Evolutionary conservation across 2,329 filamentous ascomycete genomes (phyloP).

Genomic region (Aureobasidium zeae): DNA sequence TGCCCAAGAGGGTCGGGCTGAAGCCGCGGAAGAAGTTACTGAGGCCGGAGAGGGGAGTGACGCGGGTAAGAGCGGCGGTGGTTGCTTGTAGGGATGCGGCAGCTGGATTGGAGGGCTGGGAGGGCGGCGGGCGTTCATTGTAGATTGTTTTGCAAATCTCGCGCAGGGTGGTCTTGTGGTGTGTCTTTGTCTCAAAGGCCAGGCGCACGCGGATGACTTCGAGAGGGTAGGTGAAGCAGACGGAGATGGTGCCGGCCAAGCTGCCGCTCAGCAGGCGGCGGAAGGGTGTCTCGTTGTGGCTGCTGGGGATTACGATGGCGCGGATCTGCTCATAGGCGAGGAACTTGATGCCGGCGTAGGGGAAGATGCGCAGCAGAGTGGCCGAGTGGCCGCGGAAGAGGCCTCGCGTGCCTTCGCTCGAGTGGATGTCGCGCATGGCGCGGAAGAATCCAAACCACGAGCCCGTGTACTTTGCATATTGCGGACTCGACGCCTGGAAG

Average conservation of each 20-base stretch:
- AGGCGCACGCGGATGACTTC: conserved; percentile 88
- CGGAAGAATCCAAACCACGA: conserved; percentile 76
- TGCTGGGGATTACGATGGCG: conserved; percentile 60
- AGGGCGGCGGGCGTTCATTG: conserved; percentile 51
- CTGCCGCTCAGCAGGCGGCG: conserved; percentile 67
- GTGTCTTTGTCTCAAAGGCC: conserved; percentile 82
- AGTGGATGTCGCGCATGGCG: conserved; percentile 77
- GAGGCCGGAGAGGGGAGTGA: conserved; percentile 58
- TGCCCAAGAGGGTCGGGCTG: conserved; percentile 77
- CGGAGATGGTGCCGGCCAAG: conserved; percentile 74
- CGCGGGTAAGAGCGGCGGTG: conserved; percentile 38
- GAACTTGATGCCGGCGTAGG: conserved; percentile 96
- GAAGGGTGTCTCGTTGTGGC: conserved; percentile 67
- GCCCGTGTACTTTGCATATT: conserved; percentile 86
- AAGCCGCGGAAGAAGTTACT: conserved; percentile 95
- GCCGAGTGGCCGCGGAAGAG: conserved; percentile 92
- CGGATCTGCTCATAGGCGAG: conserved; percentile 96
- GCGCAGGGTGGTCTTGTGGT: conserved; percentile 59
- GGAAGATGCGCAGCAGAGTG: conserved; percentile 87
- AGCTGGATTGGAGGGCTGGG: conserved; percentile 23
- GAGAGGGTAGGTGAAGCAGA: conserved; percentile 92
- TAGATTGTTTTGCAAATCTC: conserved; percentile 82
- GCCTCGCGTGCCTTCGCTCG: conserved; percentile 60
- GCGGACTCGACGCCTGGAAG: conserved; percentile 89
- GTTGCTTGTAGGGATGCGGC: conserved; percentile 38